Evolutionary conservation across 139 green algal species (phyloP).

Genomic region (Zygnema circumcarinatum): DNA sequence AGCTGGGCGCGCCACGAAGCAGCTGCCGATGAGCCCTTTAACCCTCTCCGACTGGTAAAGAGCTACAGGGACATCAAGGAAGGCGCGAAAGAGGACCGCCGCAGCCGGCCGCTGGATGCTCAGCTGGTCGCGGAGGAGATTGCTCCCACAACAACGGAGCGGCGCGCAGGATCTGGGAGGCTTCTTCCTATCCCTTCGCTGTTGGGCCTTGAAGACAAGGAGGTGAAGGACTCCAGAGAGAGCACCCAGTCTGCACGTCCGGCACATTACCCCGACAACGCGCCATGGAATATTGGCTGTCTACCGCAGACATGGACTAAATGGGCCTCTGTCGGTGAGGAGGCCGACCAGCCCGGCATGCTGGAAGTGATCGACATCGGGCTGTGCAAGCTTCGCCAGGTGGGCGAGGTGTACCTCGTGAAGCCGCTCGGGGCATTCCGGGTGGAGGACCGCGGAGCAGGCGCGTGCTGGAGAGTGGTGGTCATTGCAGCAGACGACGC

Average conservation of each 20-base stretch:
- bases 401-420: constrained; percentile 42
- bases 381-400: neutral
- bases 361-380: constrained; percentile 40
- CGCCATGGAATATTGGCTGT: constrained; percentile 28
- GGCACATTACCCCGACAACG: constrained; percentile 34
- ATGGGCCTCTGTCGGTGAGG: neutral
- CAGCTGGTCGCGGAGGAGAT: neutral
- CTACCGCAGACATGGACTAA: constrained; percentile 32
- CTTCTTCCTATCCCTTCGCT: neutral
- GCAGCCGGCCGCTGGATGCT: neutral
- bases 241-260: neutral
- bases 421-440: constrained; percentile 44
- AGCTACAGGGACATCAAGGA: neutral
- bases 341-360: constrained; percentile 7
- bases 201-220: neutral
- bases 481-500: constrained; percentile 29
- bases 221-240: neutral
- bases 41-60: constrained; percentile 9
- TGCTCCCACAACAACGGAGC: too few species aligned
- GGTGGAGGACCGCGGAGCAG: neutral
- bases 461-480: constrained; percentile 35
- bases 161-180: neutral
- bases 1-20: constrained; percentile 14
- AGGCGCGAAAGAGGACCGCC: neutral
- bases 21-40: constrained; percentile 34